Conservation (phyloP, 75 land plant genomes). For the Azolla pinnata region DNA sequence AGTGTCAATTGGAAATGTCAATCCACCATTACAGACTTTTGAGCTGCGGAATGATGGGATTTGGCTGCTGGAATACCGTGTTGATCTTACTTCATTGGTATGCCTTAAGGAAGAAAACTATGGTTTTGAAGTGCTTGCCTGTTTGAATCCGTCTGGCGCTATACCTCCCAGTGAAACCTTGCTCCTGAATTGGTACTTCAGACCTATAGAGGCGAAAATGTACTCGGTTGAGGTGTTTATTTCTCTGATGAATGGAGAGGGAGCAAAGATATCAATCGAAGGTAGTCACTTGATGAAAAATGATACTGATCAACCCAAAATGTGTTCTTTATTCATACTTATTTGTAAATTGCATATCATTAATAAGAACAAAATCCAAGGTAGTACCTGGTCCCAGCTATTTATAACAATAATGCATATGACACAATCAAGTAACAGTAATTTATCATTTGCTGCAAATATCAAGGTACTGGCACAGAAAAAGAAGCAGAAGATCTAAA, state of each 20-base stretch:
- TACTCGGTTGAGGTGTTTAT: constrained; percentile 22
- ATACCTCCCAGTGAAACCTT: constrained; percentile 24
- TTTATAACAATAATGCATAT: no score
- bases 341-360: no score
- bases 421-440: no score
- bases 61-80: constrained; percentile 14
- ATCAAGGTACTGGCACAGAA: constrained; percentile 4
- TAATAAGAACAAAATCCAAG: no score
- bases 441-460: no score
- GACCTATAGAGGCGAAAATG: constrained; percentile 26
- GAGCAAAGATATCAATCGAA: constrained; percentile 10
- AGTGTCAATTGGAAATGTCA: constrained; percentile 18
- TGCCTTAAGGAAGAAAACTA: constrained; percentile 17
- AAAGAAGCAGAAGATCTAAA: no score
- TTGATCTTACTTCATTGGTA: constrained; percentile 14
- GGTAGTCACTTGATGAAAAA: no score
- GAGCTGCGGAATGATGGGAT: constrained; percentile 26
- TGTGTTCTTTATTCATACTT: no score
- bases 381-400: no score
- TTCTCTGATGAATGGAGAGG: constrained; percentile 17
- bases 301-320: no score
- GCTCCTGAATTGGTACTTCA: constrained; percentile 29
- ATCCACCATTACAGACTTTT: constrained; percentile 33
- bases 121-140: constrained; percentile 25
- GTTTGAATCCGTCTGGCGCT: constrained; percentile 26